phyloP scores from a whole-genome alignment of 2,329 filamentous ascomycete genomes.

The Coniella vitis region DNA sequence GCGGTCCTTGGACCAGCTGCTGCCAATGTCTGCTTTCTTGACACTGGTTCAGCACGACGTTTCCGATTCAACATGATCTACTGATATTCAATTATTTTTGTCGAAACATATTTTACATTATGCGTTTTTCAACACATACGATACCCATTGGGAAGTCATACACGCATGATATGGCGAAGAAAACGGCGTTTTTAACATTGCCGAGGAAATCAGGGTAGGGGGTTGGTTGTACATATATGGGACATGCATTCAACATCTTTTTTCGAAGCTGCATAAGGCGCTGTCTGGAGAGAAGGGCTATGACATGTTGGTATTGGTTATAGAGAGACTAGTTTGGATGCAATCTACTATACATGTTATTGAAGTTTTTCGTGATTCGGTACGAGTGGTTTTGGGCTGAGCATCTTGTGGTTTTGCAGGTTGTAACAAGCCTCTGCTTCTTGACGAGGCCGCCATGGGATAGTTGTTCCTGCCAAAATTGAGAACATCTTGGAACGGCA shows the following conservation, averaged over 20 bases:
- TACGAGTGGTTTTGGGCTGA: too few species aligned
- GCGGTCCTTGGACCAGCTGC: too few species aligned
- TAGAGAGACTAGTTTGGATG: too few species aligned
- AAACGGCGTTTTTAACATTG: conserved; percentile 2
- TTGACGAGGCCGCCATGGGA: too few species aligned
- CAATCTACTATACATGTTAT: too few species aligned
- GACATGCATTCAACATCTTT: neutral
- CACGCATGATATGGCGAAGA: neutral
- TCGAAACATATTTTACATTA: neutral
- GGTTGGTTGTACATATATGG: neutral
- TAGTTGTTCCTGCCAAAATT: too few species aligned
- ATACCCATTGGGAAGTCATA: conserved; percentile 4
- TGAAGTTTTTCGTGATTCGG: too few species aligned
- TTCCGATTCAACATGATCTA: neutral
- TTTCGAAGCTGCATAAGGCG: neutral
- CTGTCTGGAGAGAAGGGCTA: neutral
- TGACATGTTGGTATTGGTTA: too few species aligned
- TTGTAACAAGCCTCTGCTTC: too few species aligned
- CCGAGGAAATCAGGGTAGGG: neutral
- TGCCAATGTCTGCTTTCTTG: too few species aligned
- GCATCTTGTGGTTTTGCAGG: too few species aligned
- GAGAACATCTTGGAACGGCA: too few species aligned
- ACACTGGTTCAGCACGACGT: neutral
- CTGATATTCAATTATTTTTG: neutral
- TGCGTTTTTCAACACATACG: conserved; percentile 4